phyloP scores from a whole-genome alignment of 306 rosid genomes.

The Begonia loranthoides region DNA sequence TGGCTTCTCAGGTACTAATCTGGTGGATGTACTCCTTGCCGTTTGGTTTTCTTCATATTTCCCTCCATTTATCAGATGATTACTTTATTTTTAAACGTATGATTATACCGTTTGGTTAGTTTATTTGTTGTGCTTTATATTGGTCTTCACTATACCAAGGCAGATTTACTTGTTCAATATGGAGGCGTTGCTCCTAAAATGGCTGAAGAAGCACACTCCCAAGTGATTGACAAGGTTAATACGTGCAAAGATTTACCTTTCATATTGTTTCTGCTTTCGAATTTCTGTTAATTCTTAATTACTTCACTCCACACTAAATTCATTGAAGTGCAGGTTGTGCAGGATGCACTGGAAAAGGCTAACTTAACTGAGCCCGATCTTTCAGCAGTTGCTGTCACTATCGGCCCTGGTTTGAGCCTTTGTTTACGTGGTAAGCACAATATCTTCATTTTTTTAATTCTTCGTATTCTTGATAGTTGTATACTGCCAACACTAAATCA shows the following conservation, averaged over 20 bases:
- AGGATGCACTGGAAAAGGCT: constrained; percentile 78
- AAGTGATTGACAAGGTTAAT: constrained; percentile 70
- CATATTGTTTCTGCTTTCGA: neutral
- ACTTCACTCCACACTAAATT: too few relatives aligned
- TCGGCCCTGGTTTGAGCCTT: constrained; percentile 98
- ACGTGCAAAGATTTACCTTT: neutral
- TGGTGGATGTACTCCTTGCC: neutral
- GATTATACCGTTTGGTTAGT: neutral
- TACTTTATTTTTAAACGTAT: neutral
- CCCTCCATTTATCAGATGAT: neutral
- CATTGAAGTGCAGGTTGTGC: constrained; percentile 62
- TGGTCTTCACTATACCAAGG: constrained; percentile 32
- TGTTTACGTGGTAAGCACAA: constrained; percentile 76
- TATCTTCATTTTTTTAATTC: neutral
- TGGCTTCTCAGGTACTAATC: constrained; percentile 70
- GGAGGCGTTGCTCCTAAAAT: constrained; percentile 97
- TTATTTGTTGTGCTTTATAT: constrained; percentile 4
- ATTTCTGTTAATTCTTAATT: constrained; percentile 6
- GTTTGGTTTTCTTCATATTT: neutral
- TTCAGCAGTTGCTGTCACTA: constrained; percentile 91
- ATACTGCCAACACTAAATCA: neutral
- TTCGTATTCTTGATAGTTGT: neutral
- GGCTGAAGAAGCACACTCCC: constrained; percentile 94
- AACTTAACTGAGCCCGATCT: constrained; percentile 56
- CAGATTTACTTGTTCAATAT: constrained; percentile 68